Evolutionary conservation across 2,329 filamentous ascomycete species (phyloP).

Genomic region (Fusarium sp.): DNA sequence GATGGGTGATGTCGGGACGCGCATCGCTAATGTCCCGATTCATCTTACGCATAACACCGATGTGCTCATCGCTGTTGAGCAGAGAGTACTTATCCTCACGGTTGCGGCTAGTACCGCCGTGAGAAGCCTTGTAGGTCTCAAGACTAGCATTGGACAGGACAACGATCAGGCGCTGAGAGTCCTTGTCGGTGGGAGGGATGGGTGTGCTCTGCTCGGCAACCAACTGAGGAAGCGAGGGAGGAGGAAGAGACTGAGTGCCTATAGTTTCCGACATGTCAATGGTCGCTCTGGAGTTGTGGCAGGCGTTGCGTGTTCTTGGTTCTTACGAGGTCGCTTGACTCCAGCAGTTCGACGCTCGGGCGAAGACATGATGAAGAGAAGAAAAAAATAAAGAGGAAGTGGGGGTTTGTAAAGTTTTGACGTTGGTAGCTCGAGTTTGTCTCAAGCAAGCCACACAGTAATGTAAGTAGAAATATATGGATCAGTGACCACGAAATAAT

Average conservation of each 20-base stretch:
- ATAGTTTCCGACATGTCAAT: constrained; percentile 42
- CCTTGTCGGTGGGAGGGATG: constrained; percentile 87
- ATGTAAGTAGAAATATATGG: neutral
- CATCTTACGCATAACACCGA: constrained; percentile 99
- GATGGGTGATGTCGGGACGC: constrained; percentile 96
- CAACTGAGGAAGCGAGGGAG: constrained; percentile 88
- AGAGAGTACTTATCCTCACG: constrained; percentile 97
- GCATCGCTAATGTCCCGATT: constrained; percentile 98
- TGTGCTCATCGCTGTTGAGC: constrained; percentile 98
- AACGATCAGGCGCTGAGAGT: constrained; percentile 90
- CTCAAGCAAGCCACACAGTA: constrained; percentile 13
- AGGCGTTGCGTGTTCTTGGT: neutral
- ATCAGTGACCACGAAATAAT: neutral
- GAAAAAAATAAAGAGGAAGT: constrained; percentile 16
- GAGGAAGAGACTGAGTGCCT: constrained; percentile 96
- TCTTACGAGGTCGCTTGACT: constrained; percentile 58
- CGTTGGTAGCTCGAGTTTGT: constrained; percentile 13
- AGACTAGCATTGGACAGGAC: constrained; percentile 97
- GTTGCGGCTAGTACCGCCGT: constrained; percentile 72
- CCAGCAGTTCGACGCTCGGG: constrained; percentile 54
- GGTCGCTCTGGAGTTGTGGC: neutral
- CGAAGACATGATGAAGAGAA: constrained; percentile 51
- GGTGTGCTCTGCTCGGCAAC: constrained; percentile 92
- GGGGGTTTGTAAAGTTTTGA: constrained; percentile 16
- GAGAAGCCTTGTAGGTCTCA: constrained; percentile 94